A percentile compares a stretch with the other conserved stretches of the same genome.
Evolutionary conservation across 495 filamentous ascomycete species (phyloP).

Genomic region (Penicillium pulvis): DNA sequence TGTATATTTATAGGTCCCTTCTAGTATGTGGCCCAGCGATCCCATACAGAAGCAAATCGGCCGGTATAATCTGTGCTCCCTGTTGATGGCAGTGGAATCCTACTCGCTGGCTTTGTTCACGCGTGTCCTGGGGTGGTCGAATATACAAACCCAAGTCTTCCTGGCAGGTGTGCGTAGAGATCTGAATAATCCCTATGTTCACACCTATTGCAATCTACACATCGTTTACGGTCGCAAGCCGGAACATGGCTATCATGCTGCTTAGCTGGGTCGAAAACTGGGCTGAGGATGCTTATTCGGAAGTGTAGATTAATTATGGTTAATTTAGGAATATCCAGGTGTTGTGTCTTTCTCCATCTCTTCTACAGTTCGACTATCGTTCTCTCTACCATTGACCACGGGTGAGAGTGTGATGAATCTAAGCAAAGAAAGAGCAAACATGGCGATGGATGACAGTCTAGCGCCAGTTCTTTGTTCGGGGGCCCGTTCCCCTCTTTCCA

Average conservation of each 20-base stretch:
- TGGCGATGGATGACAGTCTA: not conserved
- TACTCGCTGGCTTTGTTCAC: conserved; percentile 53
- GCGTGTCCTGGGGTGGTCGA: conserved; percentile 54
- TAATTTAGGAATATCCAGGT: conserved; percentile 1
- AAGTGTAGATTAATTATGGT: conserved; percentile 2
- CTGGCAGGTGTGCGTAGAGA: conserved; percentile 54
- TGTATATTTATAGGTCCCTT: conserved; percentile 30
- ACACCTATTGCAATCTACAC: conserved; percentile 46
- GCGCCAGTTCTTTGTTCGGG: not conserved
- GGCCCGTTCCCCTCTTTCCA: not conserved
- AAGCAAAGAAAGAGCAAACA: not conserved
- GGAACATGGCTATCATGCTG: conserved; percentile 7
- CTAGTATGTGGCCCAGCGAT: conserved; percentile 46
- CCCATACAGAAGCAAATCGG: conserved; percentile 51
- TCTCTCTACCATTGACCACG: no score
- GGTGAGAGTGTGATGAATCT: not conserved
- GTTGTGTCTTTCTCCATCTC: not conserved
- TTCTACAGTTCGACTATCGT: not conserved
- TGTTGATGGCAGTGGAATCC: conserved; percentile 43
- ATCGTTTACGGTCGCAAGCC: conserved; percentile 40
- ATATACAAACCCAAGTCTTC: conserved; percentile 59
- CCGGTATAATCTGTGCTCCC: conserved; percentile 41
- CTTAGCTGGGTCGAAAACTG: conserved; percentile 17
- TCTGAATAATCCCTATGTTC: conserved; percentile 50
- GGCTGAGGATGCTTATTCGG: conserved; percentile 6